phyloP scores from a whole-genome alignment of 257 asterid species.

The Thymus quinquecostatus region DNA sequence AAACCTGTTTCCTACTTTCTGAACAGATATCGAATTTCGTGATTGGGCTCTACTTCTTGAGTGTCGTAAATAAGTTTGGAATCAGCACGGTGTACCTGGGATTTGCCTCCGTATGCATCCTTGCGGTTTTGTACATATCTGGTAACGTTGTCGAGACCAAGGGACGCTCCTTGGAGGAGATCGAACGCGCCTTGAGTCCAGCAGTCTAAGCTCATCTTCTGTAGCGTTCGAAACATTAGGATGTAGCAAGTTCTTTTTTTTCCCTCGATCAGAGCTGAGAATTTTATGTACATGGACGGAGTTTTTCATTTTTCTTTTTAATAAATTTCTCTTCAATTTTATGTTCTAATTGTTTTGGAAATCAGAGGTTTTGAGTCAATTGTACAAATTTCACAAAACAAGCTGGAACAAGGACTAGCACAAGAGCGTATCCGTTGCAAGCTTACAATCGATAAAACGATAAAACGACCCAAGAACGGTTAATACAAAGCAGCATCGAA shows the following conservation, averaged over 20 bases:
- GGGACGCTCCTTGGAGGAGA: constrained; percentile 91
- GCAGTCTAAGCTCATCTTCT: constrained; percentile 45
- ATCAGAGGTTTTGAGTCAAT: no score
- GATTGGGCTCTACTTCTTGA: constrained; percentile 89
- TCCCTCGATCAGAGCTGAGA: background rate
- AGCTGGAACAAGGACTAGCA: no score
- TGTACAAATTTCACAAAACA: background rate
- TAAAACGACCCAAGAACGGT: background rate
- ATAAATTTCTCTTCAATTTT: background rate
- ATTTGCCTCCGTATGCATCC: constrained; percentile 69
- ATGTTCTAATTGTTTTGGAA: no score
- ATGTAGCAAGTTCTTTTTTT: background rate
- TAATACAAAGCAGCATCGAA: background rate
- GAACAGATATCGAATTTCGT: constrained; percentile 82
- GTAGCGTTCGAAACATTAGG: background rate
- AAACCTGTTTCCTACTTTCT: background rate
- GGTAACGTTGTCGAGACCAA: constrained; percentile 88
- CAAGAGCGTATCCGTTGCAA: no score
- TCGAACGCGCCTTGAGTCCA: constrained; percentile 72
- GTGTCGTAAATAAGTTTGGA: constrained; percentile 80
- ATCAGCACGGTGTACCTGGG: constrained; percentile 91
- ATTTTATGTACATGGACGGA: constrained; percentile 8
- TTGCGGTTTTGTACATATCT: constrained; percentile 78
- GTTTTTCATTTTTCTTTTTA: background rate
- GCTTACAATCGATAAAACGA: no score